phyloP scores from a whole-genome alignment of 345 rosid species.

The Garcia nutans region DNA sequence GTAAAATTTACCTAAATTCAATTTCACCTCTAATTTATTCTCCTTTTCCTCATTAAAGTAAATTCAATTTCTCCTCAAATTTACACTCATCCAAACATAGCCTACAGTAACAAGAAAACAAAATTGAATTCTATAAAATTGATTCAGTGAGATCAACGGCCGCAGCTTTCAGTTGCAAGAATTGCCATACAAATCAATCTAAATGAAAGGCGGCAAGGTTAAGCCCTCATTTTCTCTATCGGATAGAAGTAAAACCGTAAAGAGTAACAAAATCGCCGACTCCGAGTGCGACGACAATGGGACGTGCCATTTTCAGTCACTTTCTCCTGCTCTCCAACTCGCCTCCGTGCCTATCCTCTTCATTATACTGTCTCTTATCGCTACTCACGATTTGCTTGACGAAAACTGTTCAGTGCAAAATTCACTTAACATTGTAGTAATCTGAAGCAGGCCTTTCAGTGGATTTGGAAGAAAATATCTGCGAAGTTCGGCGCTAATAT shows the following conservation, averaged over 20 bases:
- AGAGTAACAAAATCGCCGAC: neutral
- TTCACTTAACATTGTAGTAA: neutral
- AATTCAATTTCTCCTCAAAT: no score
- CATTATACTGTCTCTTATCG: slow-evolving; percentile 36
- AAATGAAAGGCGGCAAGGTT: neutral
- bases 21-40: no score
- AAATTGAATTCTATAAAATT: no score
- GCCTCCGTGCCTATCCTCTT: slow-evolving; percentile 42
- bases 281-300: slow-evolving; percentile 22
- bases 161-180: neutral
- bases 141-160: neutral
- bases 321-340: slow-evolving; percentile 41
- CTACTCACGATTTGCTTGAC: neutral
- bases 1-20: no score
- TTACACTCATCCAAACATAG: no score
- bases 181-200: neutral
- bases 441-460: slow-evolving; percentile 29
- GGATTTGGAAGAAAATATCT: slow-evolving; percentile 25
- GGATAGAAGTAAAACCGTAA: no score
- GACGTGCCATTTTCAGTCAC: slow-evolving; percentile 47
- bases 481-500: slow-evolving; percentile 11
- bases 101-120: no score
- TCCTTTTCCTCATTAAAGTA: no score
- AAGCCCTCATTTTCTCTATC: neutral
- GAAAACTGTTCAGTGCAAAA: neutral